Base-by-base conservation (phyloP, 2,329 filamentous ascomycete genomes). In the Nigrospora oryzae region DNA sequence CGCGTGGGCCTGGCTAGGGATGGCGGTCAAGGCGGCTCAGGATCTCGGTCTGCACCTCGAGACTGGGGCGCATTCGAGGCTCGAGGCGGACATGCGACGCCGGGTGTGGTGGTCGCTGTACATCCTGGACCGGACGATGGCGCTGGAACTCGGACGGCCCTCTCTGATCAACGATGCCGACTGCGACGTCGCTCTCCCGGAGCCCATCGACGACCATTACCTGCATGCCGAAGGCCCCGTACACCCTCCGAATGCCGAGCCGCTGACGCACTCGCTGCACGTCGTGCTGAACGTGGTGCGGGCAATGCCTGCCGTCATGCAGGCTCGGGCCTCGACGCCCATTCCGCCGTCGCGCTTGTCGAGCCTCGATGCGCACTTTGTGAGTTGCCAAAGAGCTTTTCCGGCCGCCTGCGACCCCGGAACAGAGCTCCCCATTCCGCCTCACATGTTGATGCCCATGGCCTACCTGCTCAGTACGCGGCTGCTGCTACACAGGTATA, bases 101-200 rank as follows among this genome's bases (percentile, higher is more conserved):
- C 77, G 90, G 45, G 79, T 93, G 3, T 98, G 91, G 91, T 98
- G 93, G 89, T 81, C 87, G 13, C 79, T 95, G 46, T 97, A 97
- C 64, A 80, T 89, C 38, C 81, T 90, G 68, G 93, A 98, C 66
- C 81, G 89, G 50, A 76, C 86, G 23, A 69, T 94, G 41, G 83
- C 89, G 0, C 70, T 95, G 12, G 90, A 95, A 59, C 73, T 89
- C 32, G 86, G 88, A 10, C 81, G 85, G 42, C 89, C 91, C 1
- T 78, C 86, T 45, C 66, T 90, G 51, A 95, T 97, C 57, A 77
- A 90, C 57, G 91, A 97, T 55, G 76, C 80, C 31, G 91, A 97
- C 62, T 95, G 89, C 68, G 88, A 96, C 53, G 83, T 90, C 7
- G 73, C 79, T 17, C 76, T 95, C 23, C 91, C 91, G 0, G 83